Evolutionary conservation across 2,329 filamentous ascomycete genomes (phyloP).

Genomic region (Clarireedia sp.): DNA sequence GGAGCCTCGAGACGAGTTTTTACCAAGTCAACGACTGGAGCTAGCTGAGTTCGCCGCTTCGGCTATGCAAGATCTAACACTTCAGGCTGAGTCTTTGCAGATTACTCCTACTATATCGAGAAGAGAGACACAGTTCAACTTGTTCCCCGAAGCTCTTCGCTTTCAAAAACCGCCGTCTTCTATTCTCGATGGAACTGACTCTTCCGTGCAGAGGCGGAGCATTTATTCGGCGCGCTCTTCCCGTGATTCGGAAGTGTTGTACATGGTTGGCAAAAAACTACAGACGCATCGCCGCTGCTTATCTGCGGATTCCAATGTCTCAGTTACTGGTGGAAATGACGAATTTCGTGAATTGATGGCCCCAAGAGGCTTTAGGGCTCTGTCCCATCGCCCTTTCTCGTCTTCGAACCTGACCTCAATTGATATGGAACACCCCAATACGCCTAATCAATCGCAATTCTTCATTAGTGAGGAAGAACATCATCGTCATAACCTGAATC

Average conservation of each 20-base stretch:
- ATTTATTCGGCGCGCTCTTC: not conserved
- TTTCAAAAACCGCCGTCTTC: not conserved
- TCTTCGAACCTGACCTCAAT: conserved; percentile 13
- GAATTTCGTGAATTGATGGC: conserved; percentile 2
- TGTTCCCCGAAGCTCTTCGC: conserved; percentile 2
- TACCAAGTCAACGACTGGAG: conserved; percentile 20
- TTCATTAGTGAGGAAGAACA: not conserved
- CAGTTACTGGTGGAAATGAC: not conserved
- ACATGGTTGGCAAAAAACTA: not conserved
- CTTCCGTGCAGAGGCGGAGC: not conserved
- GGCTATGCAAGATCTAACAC: conserved; percentile 14
- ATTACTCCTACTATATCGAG: conserved; percentile 10
- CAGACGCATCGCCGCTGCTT: not conserved
- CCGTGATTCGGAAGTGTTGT: conserved; percentile 3
- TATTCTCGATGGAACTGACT: not conserved
- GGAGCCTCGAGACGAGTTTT: conserved; percentile 23
- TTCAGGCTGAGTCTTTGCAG: conserved; percentile 7
- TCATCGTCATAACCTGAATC: not conserved
- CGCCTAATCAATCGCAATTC: not conserved
- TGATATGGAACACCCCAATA: not conserved
- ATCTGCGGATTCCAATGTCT: not conserved
- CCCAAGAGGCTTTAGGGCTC: not conserved
- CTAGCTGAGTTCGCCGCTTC: conserved; percentile 25
- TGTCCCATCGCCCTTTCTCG: conserved; percentile 13
- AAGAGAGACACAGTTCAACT: conserved; percentile 10